Evolutionary conservation across 2,329 filamentous ascomycete species (phyloP).

Genomic region (Aureobasidium sp.): DNA sequence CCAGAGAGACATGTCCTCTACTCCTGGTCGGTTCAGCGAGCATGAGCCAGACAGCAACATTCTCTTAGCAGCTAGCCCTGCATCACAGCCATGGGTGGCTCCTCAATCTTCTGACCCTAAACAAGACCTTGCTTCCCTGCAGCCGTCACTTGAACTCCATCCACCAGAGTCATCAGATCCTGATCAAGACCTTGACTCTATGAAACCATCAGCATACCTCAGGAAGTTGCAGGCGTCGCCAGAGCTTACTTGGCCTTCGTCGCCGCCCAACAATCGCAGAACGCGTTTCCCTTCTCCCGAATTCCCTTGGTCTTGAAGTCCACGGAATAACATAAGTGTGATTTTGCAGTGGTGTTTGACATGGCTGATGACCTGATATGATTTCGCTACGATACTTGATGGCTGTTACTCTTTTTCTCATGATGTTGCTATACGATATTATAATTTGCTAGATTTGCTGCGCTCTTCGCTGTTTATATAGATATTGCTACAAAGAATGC

Average conservation of each 20-base stretch:
- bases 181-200: background rate
- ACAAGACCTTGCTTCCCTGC: background rate
- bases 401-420: background rate
- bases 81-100: background rate
- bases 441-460: background rate
- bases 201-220: background rate
- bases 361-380: background rate
- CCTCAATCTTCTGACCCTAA: background rate
- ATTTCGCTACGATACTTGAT: background rate
- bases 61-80: background rate
- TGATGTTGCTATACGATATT: background rate
- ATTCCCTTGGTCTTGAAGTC: background rate
- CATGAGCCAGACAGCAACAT: background rate
- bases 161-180: background rate
- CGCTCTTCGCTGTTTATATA: no score
- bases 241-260: conserved; percentile 1
- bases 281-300: background rate
- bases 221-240: background rate
- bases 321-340: no score
- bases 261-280: background rate
- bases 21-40: background rate
- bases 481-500: no score
- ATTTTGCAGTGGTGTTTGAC: background rate
- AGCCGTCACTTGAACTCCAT: background rate
- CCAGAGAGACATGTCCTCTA: background rate